Percentiles rank a stretch among this genome's conserved stretches.
phyloP scores from a whole-genome alignment of 805 yeast genomes.

The Kazachstania africana region DNA sequence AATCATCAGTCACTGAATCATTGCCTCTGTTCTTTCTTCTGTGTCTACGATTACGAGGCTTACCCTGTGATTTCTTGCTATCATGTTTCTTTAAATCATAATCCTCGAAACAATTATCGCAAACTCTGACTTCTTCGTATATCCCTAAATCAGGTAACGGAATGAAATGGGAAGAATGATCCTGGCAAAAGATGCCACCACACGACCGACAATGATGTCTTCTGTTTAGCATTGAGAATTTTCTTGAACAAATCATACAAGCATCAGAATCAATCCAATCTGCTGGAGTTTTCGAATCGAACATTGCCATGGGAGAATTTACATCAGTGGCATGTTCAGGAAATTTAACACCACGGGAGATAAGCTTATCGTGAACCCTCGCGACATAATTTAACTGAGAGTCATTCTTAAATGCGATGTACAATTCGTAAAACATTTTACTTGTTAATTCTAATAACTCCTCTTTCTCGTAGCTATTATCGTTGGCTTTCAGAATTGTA shows the following conservation, averaged over 20 bases:
- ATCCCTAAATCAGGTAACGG: conserved; percentile 80
- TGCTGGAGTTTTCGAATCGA: conserved; percentile 89
- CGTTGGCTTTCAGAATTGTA: conserved; percentile 27
- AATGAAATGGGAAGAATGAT: conserved; percentile 63
- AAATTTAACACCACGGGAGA: conserved; percentile 52
- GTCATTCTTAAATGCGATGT: conserved; percentile 57
- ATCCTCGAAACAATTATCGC: conserved; percentile 77
- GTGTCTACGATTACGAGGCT: conserved; percentile 3
- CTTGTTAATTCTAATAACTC: conserved; percentile 49
- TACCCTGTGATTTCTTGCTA: conserved; percentile 8
- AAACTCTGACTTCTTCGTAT: conserved; percentile 79
- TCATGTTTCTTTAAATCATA: conserved; percentile 30
- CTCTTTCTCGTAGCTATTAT: conserved; percentile 23
- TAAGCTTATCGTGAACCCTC: conserved; percentile 46
- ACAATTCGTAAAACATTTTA: conserved; percentile 66
- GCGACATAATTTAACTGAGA: conserved; percentile 54
- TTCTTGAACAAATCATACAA: conserved; percentile 83
- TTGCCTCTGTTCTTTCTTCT: conserved; percentile 15
- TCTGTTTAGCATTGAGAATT: conserved; percentile 72
- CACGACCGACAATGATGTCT: conserved; percentile 96
- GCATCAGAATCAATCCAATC: conserved; percentile 95
- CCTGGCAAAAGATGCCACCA: conserved; percentile 86
- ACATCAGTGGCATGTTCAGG: conserved; percentile 31
- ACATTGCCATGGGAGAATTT: conserved; percentile 32
- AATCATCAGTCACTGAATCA: conserved; percentile 22